Evolutionary conservation across 2,329 filamentous ascomycete species (phyloP).

Genomic region (Ophiobolus disseminans): DNA sequence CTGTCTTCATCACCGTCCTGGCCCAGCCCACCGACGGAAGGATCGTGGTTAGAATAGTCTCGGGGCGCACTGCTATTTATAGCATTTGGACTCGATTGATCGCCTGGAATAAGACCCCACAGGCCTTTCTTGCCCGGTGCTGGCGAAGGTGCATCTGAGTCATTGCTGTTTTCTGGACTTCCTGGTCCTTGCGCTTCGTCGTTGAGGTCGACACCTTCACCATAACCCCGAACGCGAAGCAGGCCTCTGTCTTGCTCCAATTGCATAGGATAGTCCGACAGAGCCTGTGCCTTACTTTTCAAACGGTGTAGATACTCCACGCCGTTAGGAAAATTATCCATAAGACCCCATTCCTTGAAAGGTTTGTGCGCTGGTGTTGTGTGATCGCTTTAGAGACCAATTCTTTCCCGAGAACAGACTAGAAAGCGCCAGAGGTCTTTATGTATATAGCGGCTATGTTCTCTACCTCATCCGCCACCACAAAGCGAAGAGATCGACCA

Average conservation of each 20-base stretch:
- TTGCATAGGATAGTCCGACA: conserved; percentile 72
- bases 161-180: conserved; percentile 45
- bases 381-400: conserved; percentile 78
- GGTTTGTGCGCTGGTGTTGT: conserved; percentile 88
- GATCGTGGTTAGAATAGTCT: conserved; percentile 48
- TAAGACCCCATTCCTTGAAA: conserved; percentile 67
- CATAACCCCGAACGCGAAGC: conserved; percentile 77
- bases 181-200: conserved; percentile 51
- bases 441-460: too few species aligned
- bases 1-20: too few species aligned
- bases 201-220: conserved; percentile 72
- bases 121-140: conserved; percentile 55
- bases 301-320: conserved; percentile 63
- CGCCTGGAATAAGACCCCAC: conserved; percentile 59
- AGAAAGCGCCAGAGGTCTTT: too few species aligned
- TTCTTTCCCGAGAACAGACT: too few species aligned
- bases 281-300: conserved; percentile 69
- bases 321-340: conserved; percentile 63
- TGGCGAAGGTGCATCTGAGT: conserved; percentile 50
- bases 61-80: conserved; percentile 27
- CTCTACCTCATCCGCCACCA: too few species aligned
- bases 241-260: conserved; percentile 77
- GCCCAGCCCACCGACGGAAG: conserved; percentile 62
- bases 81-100: conserved; percentile 43
- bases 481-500: too few species aligned